Conservation (phyloP, 2,329 filamentous ascomycete species). For the Kalmusia sp. region DNA sequence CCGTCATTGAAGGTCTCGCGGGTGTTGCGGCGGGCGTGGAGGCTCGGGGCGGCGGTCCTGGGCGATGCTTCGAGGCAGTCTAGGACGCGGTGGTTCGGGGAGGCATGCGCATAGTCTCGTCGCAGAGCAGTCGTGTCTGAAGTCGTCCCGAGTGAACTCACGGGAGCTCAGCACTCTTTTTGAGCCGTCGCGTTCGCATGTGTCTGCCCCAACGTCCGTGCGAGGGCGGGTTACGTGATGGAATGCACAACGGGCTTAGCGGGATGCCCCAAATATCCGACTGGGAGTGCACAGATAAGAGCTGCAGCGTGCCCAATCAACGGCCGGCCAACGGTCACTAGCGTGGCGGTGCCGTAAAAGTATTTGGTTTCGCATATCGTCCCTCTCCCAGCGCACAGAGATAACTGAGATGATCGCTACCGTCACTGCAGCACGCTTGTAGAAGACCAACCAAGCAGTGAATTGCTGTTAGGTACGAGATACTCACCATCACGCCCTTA, state of each 20-base stretch:
- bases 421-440: constrained; percentile 18
- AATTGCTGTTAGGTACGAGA: constrained; percentile 48
- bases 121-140: constrained; percentile 8
- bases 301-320: constrained; percentile 30
- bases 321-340: constrained; percentile 28
- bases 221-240: constrained; percentile 32
- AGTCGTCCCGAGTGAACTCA: constrained; percentile 5
- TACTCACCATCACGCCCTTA: not conserved
- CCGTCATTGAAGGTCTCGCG: constrained; percentile 49
- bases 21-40: constrained; percentile 10
- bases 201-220: constrained; percentile 31
- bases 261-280: constrained; percentile 8
- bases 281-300: constrained; percentile 35
- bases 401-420: constrained; percentile 25
- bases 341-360: constrained; percentile 38
- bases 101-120: constrained; percentile 27
- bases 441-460: constrained; percentile 34
- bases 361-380: constrained; percentile 26
- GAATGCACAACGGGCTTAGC: constrained; percentile 29
- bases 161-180: constrained; percentile 40
- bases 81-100: constrained; percentile 30
- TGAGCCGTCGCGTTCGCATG: constrained; percentile 37
- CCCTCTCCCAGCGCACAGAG: constrained; percentile 24
- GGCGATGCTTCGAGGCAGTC: constrained; percentile 20
- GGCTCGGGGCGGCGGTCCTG: constrained; percentile 18